Evolutionary conservation across 495 filamentous ascomycete species (phyloP).

Genomic region (Chlorociboria aeruginascens): DNA sequence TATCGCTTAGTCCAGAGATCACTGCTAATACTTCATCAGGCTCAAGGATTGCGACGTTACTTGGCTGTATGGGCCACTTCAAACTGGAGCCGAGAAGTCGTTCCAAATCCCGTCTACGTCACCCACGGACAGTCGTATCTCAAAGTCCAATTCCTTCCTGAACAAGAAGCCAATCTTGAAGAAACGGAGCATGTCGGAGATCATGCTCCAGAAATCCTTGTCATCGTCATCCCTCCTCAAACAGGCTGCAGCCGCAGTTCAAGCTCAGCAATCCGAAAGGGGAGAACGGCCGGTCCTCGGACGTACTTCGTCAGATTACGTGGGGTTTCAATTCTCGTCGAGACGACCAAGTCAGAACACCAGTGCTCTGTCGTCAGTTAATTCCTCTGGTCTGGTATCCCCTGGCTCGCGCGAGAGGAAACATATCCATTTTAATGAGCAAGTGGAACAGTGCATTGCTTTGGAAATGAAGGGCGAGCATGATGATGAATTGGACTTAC

Average conservation of each 20-base stretch:
- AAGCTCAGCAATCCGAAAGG: constrained; percentile 66
- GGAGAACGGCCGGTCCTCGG: constrained; percentile 24
- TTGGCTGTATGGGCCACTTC: constrained; percentile 92
- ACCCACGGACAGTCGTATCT: constrained; percentile 44
- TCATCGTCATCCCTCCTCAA: constrained; percentile 85
- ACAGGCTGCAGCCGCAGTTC: constrained; percentile 83
- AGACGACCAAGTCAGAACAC: constrained; percentile 43
- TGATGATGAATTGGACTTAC: constrained; percentile 50
- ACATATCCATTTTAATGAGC: constrained; percentile 93
- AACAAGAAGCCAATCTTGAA: constrained; percentile 86
- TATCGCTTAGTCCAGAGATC: background rate
- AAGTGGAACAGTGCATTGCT: constrained; percentile 90
- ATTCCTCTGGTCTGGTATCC: constrained; percentile 53
- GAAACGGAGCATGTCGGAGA: constrained; percentile 88
- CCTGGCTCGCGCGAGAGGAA: constrained; percentile 52
- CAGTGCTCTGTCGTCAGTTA: constrained; percentile 42
- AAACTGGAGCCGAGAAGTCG: constrained; percentile 40
- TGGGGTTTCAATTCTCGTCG: constrained; percentile 34
- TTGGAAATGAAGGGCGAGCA: constrained; percentile 69
- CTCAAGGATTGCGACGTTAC: constrained; percentile 95
- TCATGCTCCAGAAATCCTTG: constrained; percentile 82
- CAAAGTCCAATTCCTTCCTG: constrained; percentile 69
- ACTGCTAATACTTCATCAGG: constrained; percentile 35
- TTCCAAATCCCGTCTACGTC: constrained; percentile 30
- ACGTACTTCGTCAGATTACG: constrained; percentile 21